phyloP scores from a whole-genome alignment of 1,284 basidiomycete species.

The Ceratobasidium sp. region DNA sequence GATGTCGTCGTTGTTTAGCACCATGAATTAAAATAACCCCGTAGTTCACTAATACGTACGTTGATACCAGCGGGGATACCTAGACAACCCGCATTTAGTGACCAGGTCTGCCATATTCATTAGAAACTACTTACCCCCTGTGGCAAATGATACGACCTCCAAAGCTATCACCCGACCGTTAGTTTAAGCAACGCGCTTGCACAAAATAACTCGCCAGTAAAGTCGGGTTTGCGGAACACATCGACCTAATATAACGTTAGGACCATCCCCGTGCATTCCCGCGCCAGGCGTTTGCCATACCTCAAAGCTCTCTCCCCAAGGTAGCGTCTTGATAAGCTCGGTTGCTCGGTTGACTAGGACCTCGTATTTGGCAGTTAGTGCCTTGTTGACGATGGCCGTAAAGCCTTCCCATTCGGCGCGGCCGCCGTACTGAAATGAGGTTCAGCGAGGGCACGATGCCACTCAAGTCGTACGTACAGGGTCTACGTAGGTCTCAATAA shows the following conservation, averaged over 20 bases:
- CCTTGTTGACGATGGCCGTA: slow-evolving; percentile 88
- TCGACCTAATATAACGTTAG: slow-evolving; percentile 67
- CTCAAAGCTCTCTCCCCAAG: slow-evolving; percentile 87
- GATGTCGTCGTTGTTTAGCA: neutral
- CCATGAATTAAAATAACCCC: too few species aligned
- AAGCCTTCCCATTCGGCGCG: slow-evolving; percentile 90
- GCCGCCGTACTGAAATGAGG: slow-evolving; percentile 51
- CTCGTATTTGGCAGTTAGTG: slow-evolving; percentile 83
- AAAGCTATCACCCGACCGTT: slow-evolving; percentile 59
- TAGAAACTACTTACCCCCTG: slow-evolving; percentile 67
- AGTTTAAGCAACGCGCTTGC: slow-evolving; percentile 17
- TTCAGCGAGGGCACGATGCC: neutral
- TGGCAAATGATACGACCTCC: slow-evolving; percentile 83
- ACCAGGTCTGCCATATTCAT: neutral
- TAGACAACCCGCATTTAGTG: slow-evolving; percentile 50
- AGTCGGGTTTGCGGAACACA: slow-evolving; percentile 86
- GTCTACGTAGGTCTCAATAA: slow-evolving; percentile 81
- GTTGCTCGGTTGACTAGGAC: slow-evolving; percentile 79
- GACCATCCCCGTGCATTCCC: neutral
- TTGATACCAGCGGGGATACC: slow-evolving; percentile 89
- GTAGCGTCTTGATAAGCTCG: slow-evolving; percentile 80
- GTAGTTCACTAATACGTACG: slow-evolving; percentile 39
- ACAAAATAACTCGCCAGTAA: slow-evolving; percentile 67
- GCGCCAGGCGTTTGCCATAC: slow-evolving; percentile 64
- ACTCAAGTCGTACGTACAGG: slow-evolving; percentile 66